Evolutionary conservation across 768 basidiomycete species (phyloP), one percentile per base, ranked within the genome.

Genomic region (Mycena vitilis): DNA sequence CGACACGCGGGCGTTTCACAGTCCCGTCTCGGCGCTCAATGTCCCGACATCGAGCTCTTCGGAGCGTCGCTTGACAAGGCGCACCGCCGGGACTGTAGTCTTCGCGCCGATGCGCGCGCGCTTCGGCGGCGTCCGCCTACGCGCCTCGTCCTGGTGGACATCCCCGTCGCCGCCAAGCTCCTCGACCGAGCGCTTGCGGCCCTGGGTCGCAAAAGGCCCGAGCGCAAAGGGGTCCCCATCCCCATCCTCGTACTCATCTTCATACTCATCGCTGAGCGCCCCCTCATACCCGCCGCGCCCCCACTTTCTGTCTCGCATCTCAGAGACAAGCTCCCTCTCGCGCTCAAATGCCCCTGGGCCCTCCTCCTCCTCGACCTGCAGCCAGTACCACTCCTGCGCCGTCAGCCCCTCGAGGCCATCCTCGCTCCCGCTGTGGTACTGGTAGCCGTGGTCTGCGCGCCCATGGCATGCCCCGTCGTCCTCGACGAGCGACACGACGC

Each of bases 321-420:
- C 49, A 52, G 38, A 60, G 37, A 56, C 71, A 73, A 34, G 71
- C 75, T 36, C 53, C 66, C 44, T 71, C 74, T 61, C 65, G 64
- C 56, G 61, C 55, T 71, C 71, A 13, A 40, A 51, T 45, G 60
- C 65, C 0, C 71, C 73, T 5, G 74, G 81, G 40, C 80, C 82
- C n/a, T 79, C 76, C 48, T 80, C 80, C 53, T 75, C 79, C 12
- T 76, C 77, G 40, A 80, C 79, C 25, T 78, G 78, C n/a, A 76
- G 76, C 8, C 77, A 77, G 7, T 73, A 78, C 55, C 70, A 76
- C 48, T 75, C 78, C 69, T 71, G 75, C 51, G 30, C 36, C 6
- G 40, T 58, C 25, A 57, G 45, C n/a, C 25, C 58, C 40, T 56
- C 63, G n/a, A n/a, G n/a, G n/a, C n/a, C n/a, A n/a, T n/a, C n/a